These are phyloP conservation scores for Dalbergia cochinchinensis DNA, from an alignment of 306 rosid species.

Conservation along the genomic window DNA sequence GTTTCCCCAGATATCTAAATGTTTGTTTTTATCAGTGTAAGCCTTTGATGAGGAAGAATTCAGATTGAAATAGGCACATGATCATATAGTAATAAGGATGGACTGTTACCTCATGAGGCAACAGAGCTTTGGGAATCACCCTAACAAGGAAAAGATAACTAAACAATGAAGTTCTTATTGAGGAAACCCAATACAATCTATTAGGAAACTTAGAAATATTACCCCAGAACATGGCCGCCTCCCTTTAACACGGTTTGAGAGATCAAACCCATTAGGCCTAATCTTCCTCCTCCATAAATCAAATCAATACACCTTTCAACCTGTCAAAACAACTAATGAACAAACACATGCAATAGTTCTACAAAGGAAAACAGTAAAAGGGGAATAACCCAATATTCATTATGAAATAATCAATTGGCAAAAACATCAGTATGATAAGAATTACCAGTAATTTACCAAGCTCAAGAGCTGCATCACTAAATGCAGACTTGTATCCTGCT, in stretches of 20 bases:
- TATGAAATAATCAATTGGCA: slow-evolving; percentile 7
- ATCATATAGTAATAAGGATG: slow-evolving; percentile 34
- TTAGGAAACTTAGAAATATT: slow-evolving; percentile 22
- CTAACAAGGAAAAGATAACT: slow-evolving; percentile 43
- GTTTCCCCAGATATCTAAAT: slow-evolving; percentile 67
- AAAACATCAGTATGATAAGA: not conserved
- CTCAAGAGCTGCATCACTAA: slow-evolving; percentile 67
- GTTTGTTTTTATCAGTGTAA: slow-evolving; percentile 40
- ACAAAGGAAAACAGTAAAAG: not conserved
- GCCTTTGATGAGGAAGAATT: slow-evolving; percentile 1
- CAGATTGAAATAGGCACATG: slow-evolving; percentile 20
- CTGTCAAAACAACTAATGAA: slow-evolving; percentile 42
- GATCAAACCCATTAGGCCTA: slow-evolving; percentile 77
- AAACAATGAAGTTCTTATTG: slow-evolving; percentile 7
- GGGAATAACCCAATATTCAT: not conserved
- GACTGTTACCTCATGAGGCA: slow-evolving; percentile 64
- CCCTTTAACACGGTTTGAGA: slow-evolving; percentile 64
- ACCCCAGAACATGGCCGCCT: slow-evolving; percentile 83
- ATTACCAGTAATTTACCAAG: slow-evolving; percentile 72
- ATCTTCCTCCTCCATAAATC: slow-evolving; percentile 83
- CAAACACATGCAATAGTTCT: slow-evolving; percentile 13
- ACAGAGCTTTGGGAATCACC: slow-evolving; percentile 70
- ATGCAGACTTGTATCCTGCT: slow-evolving; percentile 63
- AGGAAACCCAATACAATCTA: not conserved
- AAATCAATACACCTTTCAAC: slow-evolving; percentile 65